Evolutionary conservation across 768 basidiomycete species (phyloP).

Genomic region (Suillus spraguei): DNA sequence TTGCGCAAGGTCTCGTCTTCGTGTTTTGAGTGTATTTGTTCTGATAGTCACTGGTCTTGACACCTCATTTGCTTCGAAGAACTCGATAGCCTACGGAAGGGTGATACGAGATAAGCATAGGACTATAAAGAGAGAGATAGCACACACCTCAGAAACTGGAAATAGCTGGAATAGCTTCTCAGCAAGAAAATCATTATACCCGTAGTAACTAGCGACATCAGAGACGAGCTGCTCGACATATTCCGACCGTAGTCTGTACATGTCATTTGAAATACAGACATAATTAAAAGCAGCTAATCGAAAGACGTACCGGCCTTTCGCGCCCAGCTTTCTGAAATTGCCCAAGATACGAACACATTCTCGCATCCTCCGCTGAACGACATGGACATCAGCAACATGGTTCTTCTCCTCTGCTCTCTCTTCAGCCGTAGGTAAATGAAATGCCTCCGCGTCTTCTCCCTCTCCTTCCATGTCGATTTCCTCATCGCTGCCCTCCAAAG

Average conservation of each 20-base stretch:
- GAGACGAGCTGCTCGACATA: constrained; percentile 85
- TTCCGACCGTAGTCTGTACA: constrained; percentile 78
- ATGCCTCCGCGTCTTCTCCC: constrained; percentile 44
- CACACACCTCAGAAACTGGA: constrained; percentile 82
- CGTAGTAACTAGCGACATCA: constrained; percentile 95
- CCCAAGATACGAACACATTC: constrained; percentile 71
- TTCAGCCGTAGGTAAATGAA: constrained; percentile 69
- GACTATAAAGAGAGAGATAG: constrained; percentile 11
- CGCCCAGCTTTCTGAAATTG: constrained; percentile 70
- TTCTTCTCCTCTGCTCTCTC: constrained; percentile 76
- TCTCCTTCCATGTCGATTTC: constrained; percentile 44
- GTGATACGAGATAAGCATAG: constrained; percentile 11
- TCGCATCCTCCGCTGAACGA: constrained; percentile 79
- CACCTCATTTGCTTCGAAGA: constrained; percentile 97
- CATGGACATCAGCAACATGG: constrained; percentile 68
- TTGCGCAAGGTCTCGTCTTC: constrained; percentile 93
- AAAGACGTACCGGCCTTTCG: constrained; percentile 62
- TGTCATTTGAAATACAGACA: constrained; percentile 12
- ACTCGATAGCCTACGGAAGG: constrained; percentile 83
- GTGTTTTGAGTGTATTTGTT: constrained; percentile 92
- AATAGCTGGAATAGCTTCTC: constrained; percentile 96
- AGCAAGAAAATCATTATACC: constrained; percentile 93
- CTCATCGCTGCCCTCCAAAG: constrained; percentile 48
- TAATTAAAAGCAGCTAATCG: constrained; percentile 15
- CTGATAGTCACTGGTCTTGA: constrained; percentile 97